phyloP scores from a whole-genome alignment of 2,329 filamentous ascomycete genomes.

The Rutstroemia sp. region DNA sequence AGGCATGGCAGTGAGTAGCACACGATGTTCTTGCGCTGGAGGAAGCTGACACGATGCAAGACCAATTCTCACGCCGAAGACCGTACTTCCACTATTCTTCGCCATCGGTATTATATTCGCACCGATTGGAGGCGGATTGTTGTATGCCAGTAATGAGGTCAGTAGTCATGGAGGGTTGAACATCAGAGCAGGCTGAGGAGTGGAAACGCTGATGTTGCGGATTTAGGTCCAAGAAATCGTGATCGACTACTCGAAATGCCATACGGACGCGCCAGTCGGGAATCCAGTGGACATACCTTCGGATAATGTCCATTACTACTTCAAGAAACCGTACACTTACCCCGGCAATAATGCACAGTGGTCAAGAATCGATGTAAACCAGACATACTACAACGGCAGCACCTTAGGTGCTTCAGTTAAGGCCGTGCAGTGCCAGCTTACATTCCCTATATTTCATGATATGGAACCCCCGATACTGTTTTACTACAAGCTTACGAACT shows the following conservation, averaged over 20 bases:
- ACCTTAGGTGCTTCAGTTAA: conserved; percentile 22
- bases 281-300: conserved; percentile 10
- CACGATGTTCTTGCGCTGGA: conserved; percentile 6
- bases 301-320: conserved; percentile 32
- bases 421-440: conserved; percentile 57
- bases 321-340: conserved; percentile 47
- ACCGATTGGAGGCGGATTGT: conserved; percentile 77
- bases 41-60: conserved; percentile 38
- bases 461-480: conserved; percentile 79
- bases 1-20: conserved; percentile 86
- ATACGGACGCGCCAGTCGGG: conserved; percentile 41
- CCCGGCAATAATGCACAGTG: conserved; percentile 14
- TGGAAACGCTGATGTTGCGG: not conserved
- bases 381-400: conserved; percentile 32
- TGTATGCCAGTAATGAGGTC: conserved; percentile 80
- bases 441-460: conserved; percentile 71
- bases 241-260: conserved; percentile 85
- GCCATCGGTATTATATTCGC: conserved; percentile 86
- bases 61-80: conserved; percentile 92
- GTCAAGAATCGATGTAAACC: conserved; percentile 29
- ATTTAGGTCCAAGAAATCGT: conserved; percentile 61
- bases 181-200: not conserved
- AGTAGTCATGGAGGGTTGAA: conserved; percentile 16
- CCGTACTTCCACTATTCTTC: conserved; percentile 86
- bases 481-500: conserved; percentile 95